Base-by-base conservation (phyloP, 2,329 filamentous ascomycete genomes). In the Thelonectria discophora region DNA sequence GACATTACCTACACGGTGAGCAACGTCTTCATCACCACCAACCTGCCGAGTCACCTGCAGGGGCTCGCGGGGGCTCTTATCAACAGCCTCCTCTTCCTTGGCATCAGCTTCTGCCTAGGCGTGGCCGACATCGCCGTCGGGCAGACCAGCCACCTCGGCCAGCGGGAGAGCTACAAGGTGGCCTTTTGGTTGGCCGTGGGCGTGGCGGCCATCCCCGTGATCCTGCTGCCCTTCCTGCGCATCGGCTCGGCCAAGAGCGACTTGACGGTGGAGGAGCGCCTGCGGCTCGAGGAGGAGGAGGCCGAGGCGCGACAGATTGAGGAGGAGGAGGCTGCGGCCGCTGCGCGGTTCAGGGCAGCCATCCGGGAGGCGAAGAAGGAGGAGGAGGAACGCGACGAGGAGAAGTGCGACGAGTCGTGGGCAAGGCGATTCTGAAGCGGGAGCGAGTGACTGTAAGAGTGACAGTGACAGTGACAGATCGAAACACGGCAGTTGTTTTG, bases 1-100 rank as follows among this genome's bases (percentile, higher is more conserved):
- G 89, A 91, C 66, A 82, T 90, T 46, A 85, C 84, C 7, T 90
- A 86, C 75, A 90, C 86, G 59, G 81, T 91, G 2, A 82, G 86
- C 32, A 90, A 88, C 64, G 84, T 91, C 54, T 91, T 90, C 72
- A 84, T 90, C 55, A 90, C 88, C 0, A 90, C 87, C 0, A 84
- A 81, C 15, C 73, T 90, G 52, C 86, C 87, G 0, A 79, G 79
- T 8, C 77, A 80, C 11, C 80, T 84, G 63, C 88, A 91, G 69
- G 88, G 88, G 0, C 75, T 90, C 2, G 89, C 88, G 0, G 89
- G 88, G 2, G 87, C 86, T 0, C 71, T 91, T 46, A 85, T 88
- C 65, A 90, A 89, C 72, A 82, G 83, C 20, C 75, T 88, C 2
- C 71, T 90, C 10, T 86, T 89, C 68, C 74, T 91, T 5, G 86